Evolutionary conservation across 129 eudicot species (phyloP).

Genomic region (Centaurea solstitialis): DNA sequence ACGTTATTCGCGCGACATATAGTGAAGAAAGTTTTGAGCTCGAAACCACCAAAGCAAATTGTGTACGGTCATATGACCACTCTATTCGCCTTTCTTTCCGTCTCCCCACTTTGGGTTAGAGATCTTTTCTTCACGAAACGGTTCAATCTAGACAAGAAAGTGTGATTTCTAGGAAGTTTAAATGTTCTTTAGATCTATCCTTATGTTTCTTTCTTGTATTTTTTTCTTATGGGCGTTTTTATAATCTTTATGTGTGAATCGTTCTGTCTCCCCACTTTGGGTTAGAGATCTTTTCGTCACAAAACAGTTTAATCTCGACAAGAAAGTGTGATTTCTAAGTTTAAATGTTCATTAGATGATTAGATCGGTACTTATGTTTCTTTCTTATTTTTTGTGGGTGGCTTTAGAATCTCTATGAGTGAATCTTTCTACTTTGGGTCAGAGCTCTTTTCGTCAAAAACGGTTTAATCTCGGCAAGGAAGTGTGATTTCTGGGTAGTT

Average conservation of each 20-base stretch:
- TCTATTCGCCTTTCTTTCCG: constrained; percentile 53
- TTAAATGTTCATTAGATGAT: constrained; percentile 1
- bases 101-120: constrained; percentile 78
- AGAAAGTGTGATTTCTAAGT: not conserved
- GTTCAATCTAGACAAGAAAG: constrained; percentile 50
- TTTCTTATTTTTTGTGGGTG: constrained; percentile 8
- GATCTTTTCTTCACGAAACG: constrained; percentile 59
- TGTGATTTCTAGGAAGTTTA: constrained; percentile 7
- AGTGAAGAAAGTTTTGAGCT: constrained; percentile 57
- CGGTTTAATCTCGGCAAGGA: no score
- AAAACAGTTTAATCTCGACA: not conserved
- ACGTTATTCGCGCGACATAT: constrained; percentile 59
- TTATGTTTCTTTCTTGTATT: not conserved
- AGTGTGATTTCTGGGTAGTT: no score
- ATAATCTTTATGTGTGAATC: constrained; percentile 1
- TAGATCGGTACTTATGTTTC: not conserved
- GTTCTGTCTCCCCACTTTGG: not conserved
- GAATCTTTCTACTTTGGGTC: no score
- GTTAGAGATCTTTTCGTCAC: not conserved
- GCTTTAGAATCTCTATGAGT: not conserved
- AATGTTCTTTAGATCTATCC: not conserved
- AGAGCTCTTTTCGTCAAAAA: no score
- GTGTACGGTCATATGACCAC: constrained; percentile 68
- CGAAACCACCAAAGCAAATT: constrained; percentile 61
- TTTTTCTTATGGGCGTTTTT: constrained; percentile 12